These are phyloP conservation scores for Dendrobium nobile DNA, from an alignment of 106 monocot genomes.

Conservation along the genomic window DNA sequence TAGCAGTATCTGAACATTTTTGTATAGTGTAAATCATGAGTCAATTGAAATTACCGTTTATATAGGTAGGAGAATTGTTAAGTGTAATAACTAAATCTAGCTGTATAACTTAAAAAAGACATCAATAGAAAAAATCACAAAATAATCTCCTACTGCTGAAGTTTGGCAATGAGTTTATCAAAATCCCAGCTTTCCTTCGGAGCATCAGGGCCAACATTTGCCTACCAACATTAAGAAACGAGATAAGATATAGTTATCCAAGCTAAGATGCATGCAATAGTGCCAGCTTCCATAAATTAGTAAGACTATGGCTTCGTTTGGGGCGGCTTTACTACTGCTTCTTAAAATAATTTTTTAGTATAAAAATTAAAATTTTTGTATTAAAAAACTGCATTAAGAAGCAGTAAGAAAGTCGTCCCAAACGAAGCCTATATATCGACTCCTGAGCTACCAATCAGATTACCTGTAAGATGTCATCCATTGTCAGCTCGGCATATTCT, in stretches of 20 bases:
- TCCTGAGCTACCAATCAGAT: neutral
- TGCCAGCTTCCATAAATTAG: neutral
- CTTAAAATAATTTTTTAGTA: too few relatives aligned
- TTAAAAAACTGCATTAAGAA: too few relatives aligned
- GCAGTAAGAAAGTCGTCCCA: too few relatives aligned
- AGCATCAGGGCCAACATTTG: slow-evolving; percentile 63
- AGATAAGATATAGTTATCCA: neutral
- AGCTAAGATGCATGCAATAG: neutral
- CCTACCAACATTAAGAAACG: slow-evolving; percentile 27
- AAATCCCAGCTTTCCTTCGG: slow-evolving; percentile 80
- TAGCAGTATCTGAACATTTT: slow-evolving; percentile 71
- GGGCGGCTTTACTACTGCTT: too few relatives aligned
- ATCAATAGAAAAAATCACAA: neutral
- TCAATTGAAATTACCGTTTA: neutral
- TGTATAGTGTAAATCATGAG: neutral
- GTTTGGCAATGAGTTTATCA: slow-evolving; percentile 77
- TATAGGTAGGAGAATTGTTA: neutral
- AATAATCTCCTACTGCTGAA: slow-evolving; percentile 69
- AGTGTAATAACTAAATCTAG: neutral
- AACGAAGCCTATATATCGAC: neutral
- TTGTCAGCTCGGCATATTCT: slow-evolving; percentile 92
- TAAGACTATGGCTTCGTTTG: too few relatives aligned
- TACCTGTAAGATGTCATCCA: slow-evolving; percentile 99
- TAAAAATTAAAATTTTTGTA: too few relatives aligned
- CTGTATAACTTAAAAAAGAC: neutral